A percentile compares a stretch with the other conserved stretches of the same genome.
Evolutionary conservation across 2,329 filamentous ascomycete species (phyloP).

Genomic region (Lecanoromycetidae sp.): DNA sequence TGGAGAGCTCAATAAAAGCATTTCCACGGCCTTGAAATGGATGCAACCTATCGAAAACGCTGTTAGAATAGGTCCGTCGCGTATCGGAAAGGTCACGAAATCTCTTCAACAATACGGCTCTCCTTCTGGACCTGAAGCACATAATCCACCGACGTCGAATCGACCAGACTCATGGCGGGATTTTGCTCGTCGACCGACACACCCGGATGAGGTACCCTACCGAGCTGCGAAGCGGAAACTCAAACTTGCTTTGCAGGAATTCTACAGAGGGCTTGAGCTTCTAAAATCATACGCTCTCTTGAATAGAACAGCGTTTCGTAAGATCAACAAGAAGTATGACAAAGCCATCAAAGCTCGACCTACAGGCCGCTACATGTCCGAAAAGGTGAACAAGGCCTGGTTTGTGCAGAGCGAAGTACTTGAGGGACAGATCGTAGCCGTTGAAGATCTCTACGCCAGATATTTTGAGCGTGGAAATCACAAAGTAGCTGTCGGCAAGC

Average conservation of each 20-base stretch:
- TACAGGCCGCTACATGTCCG: slow-evolving; percentile 69
- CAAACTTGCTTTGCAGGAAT: slow-evolving; percentile 82
- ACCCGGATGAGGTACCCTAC: slow-evolving; percentile 59
- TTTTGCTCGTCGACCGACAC: slow-evolving; percentile 36
- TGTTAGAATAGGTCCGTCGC: slow-evolving; percentile 30
- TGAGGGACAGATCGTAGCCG: slow-evolving; percentile 64
- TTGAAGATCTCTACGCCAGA: slow-evolving; percentile 83
- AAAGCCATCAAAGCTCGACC: slow-evolving; percentile 73
- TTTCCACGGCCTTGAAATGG: slow-evolving; percentile 23
- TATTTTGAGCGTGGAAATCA: slow-evolving; percentile 92
- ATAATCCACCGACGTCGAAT: slow-evolving; percentile 20
- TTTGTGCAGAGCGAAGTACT: slow-evolving; percentile 83
- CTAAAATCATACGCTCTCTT: slow-evolving; percentile 83
- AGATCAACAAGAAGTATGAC: slow-evolving; percentile 98
- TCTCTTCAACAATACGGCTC: slow-evolving; percentile 35
- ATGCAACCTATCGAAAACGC: slow-evolving; percentile 34
- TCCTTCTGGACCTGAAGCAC: slow-evolving; percentile 25
- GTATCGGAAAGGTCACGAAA: slow-evolving; percentile 45
- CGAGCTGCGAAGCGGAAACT: slow-evolving; percentile 80
- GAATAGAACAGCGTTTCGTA: slow-evolving; percentile 87
- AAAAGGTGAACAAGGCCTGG: slow-evolving; percentile 80
- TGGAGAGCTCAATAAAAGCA: slow-evolving; percentile 3
- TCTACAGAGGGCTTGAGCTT: slow-evolving; percentile 80
- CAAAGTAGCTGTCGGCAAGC: slow-evolving; percentile 79
- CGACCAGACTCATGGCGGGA: slow-evolving; percentile 31